These are phyloP conservation scores for Aspergillus sp. DNA, from an alignment of 2,329 filamentous ascomycete species.

Conservation along the genomic window DNA sequence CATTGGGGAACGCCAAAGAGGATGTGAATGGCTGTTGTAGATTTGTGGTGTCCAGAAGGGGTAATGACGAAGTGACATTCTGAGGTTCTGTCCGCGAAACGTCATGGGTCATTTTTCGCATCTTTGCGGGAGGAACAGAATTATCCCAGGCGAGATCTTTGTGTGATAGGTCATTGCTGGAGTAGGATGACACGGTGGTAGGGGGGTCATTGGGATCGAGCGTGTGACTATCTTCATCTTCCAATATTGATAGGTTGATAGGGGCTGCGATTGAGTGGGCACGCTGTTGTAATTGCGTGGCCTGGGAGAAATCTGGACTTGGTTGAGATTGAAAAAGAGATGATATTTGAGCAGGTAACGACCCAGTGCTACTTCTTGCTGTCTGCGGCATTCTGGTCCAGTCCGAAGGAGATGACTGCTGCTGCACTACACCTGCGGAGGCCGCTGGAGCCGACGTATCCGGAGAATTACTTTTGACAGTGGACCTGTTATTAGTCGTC, in stretches of 20 bases:
- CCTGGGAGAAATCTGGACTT: slow-evolving; percentile 46
- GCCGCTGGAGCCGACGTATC: slow-evolving; percentile 21
- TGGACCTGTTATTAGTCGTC: slow-evolving; percentile 12
- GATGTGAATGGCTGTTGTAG: slow-evolving; percentile 49
- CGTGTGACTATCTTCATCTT: slow-evolving; percentile 46
- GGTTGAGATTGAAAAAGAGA: slow-evolving; percentile 43
- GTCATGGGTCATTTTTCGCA: slow-evolving; percentile 31
- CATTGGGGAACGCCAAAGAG: slow-evolving; percentile 44
- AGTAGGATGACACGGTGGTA: slow-evolving; percentile 14
- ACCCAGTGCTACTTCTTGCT: slow-evolving; percentile 9
- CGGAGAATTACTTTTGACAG: slow-evolving; percentile 30
- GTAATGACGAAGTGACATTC: slow-evolving; percentile 26
- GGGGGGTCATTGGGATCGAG: slow-evolving; percentile 16
- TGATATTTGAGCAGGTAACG: slow-evolving; percentile 19
- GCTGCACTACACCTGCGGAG: slow-evolving; percentile 19
- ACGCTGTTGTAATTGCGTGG: slow-evolving; percentile 27
- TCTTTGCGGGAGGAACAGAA: slow-evolving; percentile 31
- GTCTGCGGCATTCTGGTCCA: slow-evolving; percentile 32
- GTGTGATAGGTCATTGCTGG: slow-evolving; percentile 18
- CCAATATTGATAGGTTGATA: slow-evolving; percentile 49
- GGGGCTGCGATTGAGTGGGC: slow-evolving; percentile 37
- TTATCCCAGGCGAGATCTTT: slow-evolving; percentile 22
- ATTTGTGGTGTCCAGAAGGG: slow-evolving; percentile 25
- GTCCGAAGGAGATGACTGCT: slow-evolving; percentile 22
- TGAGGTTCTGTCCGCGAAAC: slow-evolving; percentile 23